phyloP scores from a whole-genome alignment of 1,139 yeast species.

The Hansenula lynferdii region DNA sequence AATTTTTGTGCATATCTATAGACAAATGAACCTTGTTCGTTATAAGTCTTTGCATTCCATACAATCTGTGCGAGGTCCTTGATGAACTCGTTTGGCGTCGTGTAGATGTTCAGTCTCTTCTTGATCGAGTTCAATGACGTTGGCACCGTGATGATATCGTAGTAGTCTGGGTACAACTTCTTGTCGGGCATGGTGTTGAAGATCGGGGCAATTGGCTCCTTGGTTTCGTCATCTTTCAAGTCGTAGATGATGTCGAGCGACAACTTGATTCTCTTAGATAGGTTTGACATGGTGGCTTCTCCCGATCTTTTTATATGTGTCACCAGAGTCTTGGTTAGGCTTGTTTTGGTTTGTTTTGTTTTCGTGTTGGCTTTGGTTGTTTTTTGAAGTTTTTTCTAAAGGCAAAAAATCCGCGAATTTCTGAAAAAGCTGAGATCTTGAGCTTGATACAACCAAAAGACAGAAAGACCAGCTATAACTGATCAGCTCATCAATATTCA shows the following conservation, averaged over 20 bases:
- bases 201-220: slow-evolving; percentile 20
- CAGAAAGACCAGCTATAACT: too few relatives aligned
- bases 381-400: neutral
- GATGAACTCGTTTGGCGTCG: slow-evolving; percentile 61
- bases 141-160: slow-evolving; percentile 62
- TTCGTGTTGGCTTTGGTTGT: neutral
- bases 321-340: neutral
- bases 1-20: slow-evolving; percentile 69
- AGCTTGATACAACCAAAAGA: too few relatives aligned
- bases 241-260: slow-evolving; percentile 40
- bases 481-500: too few relatives aligned
- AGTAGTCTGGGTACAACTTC: slow-evolving; percentile 65
- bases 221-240: slow-evolving; percentile 36
- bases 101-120: slow-evolving; percentile 44
- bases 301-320: slow-evolving; percentile 1
- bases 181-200: slow-evolving; percentile 49
- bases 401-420: neutral
- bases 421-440: too few relatives aligned
- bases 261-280: slow-evolving; percentile 35
- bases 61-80: slow-evolving; percentile 77
- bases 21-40: slow-evolving; percentile 62
- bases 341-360: neutral
- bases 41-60: slow-evolving; percentile 87
- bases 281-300: slow-evolving; percentile 23
- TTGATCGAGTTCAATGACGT: slow-evolving; percentile 73